Percentiles rank a stretch among this genome's conserved stretches.
Evolutionary conservation across 176 grass and related monocot species (phyloP).

Genomic region (Eragrostis curvula): DNA sequence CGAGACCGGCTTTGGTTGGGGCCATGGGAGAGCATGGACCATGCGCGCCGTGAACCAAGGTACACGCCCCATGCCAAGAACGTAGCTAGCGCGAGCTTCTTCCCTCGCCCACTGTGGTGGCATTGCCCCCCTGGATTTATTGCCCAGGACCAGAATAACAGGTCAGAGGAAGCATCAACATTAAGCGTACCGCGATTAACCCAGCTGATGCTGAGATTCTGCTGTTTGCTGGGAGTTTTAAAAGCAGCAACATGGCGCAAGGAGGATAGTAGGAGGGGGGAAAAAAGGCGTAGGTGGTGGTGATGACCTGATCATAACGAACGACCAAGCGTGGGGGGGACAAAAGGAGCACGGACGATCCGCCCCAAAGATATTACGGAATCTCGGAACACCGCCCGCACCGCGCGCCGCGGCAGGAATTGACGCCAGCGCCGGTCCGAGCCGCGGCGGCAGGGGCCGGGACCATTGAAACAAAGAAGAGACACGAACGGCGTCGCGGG

Average conservation of each 20-base stretch:
- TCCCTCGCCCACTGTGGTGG: background rate
- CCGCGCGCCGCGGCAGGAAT: background rate
- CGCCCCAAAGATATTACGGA: conserved; percentile 48
- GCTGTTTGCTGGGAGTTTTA: background rate
- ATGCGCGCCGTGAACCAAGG: background rate
- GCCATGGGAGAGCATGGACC: background rate
- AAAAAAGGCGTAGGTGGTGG: background rate
- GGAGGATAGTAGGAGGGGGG: background rate
- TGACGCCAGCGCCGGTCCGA: background rate
- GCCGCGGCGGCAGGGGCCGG: background rate
- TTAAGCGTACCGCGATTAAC: conserved; percentile 1
- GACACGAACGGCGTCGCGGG: background rate
- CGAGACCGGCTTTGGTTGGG: background rate
- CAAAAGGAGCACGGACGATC: conserved; percentile 39
- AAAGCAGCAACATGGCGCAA: background rate
- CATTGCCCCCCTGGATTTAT: conserved; percentile 21
- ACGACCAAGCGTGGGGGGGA: conserved; percentile 20
- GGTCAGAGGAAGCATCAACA: background rate
- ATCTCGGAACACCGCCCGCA: conserved; percentile 41
- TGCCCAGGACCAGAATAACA: background rate
- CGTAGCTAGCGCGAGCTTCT: conserved; percentile 5
- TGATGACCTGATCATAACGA: conserved; percentile 45
- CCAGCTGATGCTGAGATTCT: background rate
- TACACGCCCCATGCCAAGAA: background rate
- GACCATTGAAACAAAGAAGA: background rate